Base-by-base conservation (phyloP, 768 basidiomycete genomes). In the Lactarius indigo region DNA sequence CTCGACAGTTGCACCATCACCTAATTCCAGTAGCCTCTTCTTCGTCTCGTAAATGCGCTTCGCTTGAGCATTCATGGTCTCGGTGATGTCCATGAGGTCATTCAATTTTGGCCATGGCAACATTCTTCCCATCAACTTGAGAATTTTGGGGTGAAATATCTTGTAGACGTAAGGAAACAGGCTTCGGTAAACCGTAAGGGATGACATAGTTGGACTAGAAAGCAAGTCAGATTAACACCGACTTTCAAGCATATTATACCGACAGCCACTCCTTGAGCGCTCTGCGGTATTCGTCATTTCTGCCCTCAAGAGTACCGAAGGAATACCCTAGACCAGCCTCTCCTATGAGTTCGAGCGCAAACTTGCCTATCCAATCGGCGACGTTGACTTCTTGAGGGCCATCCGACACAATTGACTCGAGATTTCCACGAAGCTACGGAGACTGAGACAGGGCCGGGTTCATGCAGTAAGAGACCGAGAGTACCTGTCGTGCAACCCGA, bases 11-110 rank as follows among this genome's bases (percentile, higher is more conserved):
- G 41, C 42, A 8, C 8, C 42, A 10, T n/a, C 79, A 5, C 76
- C 78, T 30, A 70, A 67, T n/a, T 57, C 63, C 10, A 82, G 33
- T 1, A 80, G 77, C 31, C 64, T 68, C 64, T 77, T 78, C 72
- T 83, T 83, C 8, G 72, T 69, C 18, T 76, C 68, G 57, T 77
- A 79, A 4, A 84, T 78, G 4, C 75, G 71, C 7, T 71, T 61
- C 3, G 82, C n/a, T n/a, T n/a, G n/a, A n/a, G n/a, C n/a, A n/a
- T n/a, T n/a, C 77, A 1, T 75, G 75, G 74, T 70, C 57, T 79
- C 79, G 44, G 44, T 9, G 5, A 47, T n/a, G 44, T 75, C 73
- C 23, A 76, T 73, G 18, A 82, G 39, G 1, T 68, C 59, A 33
- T 78, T 76, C 6, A 81, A 56, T 7, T 65, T 59, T 57, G 71